Base-by-base conservation (phyloP, 129 eudicot genomes). In the Sambucus nigra region DNA sequence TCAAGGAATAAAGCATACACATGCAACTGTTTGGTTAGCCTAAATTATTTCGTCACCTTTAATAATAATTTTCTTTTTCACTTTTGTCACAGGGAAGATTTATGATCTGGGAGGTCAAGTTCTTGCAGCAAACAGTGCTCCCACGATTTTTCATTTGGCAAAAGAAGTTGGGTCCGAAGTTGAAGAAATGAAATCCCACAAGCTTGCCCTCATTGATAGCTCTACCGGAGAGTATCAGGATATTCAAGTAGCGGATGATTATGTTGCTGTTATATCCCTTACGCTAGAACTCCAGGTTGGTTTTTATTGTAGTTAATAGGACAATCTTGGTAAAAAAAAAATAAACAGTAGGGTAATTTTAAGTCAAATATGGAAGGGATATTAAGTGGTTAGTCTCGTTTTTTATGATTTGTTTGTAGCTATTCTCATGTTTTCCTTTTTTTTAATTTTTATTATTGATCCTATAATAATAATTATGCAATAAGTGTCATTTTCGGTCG, bases 41-140 rank as follows among this genome's bases (percentile, higher is more conserved):
- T 5, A 35, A 35, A 21, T 45, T 45, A 3, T 12, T 7, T 7
- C 2, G 1, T 35, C 42, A 3, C 9, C 8, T 35, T 35, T 35
- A 7, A 38, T 23, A 21, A 20, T 20, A 4, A n/a, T n/a, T 7
- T 25, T 3, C 10, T 14, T 40, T 22, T 42, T 15, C 2, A 15
- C 4, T 47, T 18, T 21, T 15, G 26, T 55, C 57, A 49, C 73
- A 86, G 95, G 95, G 47, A 86, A 65, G 44, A 45, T 81, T 26
- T 86, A 86, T 68, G 95, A 86, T 55, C 93, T 86, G 25, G 95
- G 95, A 75, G 95, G 93, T 38, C 92, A 86, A 76, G 93, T 86
- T 45, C 84, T 86, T 14, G 95, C 95, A 66, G 87, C 87, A 19
- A 86, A 77, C 63, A 86, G 95, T 44, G 77, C 95, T 40, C 93